Conservation (phyloP, 805 yeast genomes). For the Maudiozyma bulderi region DNA sequence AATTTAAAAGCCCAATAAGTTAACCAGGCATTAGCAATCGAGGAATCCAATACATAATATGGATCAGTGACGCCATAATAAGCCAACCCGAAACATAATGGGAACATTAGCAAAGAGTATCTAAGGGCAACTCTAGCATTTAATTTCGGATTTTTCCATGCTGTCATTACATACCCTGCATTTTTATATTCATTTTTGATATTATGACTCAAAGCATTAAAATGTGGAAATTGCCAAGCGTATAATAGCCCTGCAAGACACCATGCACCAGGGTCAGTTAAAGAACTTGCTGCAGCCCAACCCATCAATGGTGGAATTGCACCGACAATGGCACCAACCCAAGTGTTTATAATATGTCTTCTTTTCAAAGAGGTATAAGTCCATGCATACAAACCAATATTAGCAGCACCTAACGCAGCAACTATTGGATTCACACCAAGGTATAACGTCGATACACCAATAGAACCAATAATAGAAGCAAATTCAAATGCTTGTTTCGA, state of each 20-base stretch:
- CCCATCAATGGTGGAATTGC: constrained; percentile 99
- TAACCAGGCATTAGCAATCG: constrained; percentile 78
- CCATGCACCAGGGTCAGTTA: constrained; percentile 90
- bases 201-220: constrained; percentile 82
- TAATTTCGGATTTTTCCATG: constrained; percentile 80
- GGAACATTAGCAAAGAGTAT: constrained; percentile 88
- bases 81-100: constrained; percentile 74
- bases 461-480: constrained; percentile 62
- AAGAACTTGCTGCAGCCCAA: constrained; percentile 86
- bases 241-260: constrained; percentile 78
- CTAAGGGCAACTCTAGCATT: constrained; percentile 91
- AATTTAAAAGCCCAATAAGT: constrained; percentile 68
- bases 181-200: constrained; percentile 77
- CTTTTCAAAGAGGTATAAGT: constrained; percentile 85
- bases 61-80: constrained; percentile 77
- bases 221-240: constrained; percentile 99
- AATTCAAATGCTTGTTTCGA: constrained; percentile 71
- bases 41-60: constrained; percentile 72
- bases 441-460: constrained; percentile 61
- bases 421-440: constrained; percentile 83
- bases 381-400: constrained; percentile 82
- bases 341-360: constrained; percentile 75
- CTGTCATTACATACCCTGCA: constrained; percentile 98
- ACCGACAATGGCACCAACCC: constrained; percentile 99
- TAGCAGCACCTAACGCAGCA: constrained; percentile 66